Conservation (phyloP, 257 asterid genomes). For the Penstemon davidsonii region DNA sequence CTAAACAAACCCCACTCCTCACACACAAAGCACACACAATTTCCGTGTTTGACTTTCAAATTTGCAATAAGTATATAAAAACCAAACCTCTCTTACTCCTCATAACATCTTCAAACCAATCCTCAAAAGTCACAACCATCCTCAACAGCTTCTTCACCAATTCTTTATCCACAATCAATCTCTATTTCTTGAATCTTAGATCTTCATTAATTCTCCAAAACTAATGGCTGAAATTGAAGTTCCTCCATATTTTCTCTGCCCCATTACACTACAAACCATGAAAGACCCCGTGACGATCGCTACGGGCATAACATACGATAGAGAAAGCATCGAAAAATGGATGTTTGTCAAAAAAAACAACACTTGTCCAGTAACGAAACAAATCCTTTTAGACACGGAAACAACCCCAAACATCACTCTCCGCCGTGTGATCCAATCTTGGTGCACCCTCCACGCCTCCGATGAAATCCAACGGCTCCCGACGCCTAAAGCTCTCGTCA, state of each 20-base stretch:
- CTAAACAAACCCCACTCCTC: neutral
- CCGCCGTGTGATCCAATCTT: conserved; percentile 80
- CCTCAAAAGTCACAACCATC: no score
- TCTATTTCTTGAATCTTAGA: neutral
- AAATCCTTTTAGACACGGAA: conserved; percentile 39
- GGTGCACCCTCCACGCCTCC: conserved; percentile 72
- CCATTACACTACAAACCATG: conserved; percentile 75
- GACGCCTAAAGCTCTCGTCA: conserved; percentile 69
- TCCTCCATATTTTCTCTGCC: conserved; percentile 76
- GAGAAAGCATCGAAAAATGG: conserved; percentile 82
- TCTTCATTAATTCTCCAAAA: no score
- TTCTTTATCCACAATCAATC: conserved; percentile 5
- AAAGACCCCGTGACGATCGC: conserved; percentile 74
- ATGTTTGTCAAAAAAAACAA: conserved; percentile 42
- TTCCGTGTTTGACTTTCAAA: conserved; percentile 56
- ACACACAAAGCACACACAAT: conserved; percentile 22
- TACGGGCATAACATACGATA: conserved; percentile 83
- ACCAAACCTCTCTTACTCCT: neutral
- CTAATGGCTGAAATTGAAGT: conserved; percentile 56
- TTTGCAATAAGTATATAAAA: conserved; percentile 24
- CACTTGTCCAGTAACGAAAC: conserved; percentile 75
- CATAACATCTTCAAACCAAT: neutral
- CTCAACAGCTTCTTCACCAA: neutral
- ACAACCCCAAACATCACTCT: conserved; percentile 74
- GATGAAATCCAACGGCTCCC: conserved; percentile 72